A percentile compares a stretch with the other conserved stretches of the same genome.
Conservation (phyloP, 257 asterid genomes). For the Handroanthus guayacan region DNA sequence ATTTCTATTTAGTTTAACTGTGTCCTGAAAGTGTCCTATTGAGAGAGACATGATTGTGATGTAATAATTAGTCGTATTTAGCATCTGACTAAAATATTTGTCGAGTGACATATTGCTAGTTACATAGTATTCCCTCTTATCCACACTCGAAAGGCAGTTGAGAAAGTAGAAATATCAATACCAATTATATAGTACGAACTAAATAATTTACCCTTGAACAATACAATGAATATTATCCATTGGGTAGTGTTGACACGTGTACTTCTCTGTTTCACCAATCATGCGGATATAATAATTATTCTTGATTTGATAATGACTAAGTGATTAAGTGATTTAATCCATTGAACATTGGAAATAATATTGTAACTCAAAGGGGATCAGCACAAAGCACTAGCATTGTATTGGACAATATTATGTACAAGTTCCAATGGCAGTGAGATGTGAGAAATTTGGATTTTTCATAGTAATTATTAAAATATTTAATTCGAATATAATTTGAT, state of each 20-base stretch:
- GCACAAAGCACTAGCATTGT: background rate
- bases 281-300: background rate
- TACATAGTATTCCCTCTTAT: no score
- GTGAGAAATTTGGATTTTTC: background rate
- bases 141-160: no score
- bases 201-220: background rate
- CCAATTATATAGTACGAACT: background rate
- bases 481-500: background rate
- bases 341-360: constrained; percentile 9
- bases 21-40: no score
- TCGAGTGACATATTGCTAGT: no score
- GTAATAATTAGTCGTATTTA: no score
- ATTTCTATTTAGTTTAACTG: no score
- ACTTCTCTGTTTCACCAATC: background rate
- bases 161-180: no score
- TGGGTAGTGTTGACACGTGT: background rate
- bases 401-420: background rate
- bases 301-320: background rate
- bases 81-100: no score
- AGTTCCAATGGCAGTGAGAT: no score
- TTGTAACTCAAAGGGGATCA: background rate
- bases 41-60: no score
- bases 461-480: no score
- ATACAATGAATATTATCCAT: background rate
- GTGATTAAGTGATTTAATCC: background rate